Conservation (phyloP, 1,284 basidiomycete species). For the Rhodotorula mucilaginosa region DNA sequence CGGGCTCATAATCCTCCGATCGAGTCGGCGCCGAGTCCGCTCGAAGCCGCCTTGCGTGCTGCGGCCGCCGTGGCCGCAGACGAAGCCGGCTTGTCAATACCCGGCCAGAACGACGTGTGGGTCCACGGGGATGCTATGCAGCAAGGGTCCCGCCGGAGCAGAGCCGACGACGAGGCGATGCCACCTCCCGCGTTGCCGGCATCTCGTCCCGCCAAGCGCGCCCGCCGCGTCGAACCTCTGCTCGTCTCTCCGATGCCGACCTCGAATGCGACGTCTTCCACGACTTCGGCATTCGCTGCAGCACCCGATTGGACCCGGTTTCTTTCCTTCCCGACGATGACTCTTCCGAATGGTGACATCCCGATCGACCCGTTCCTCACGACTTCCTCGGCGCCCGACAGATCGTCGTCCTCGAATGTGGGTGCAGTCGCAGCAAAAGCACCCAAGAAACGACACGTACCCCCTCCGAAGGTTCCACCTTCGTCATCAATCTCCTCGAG, state of each 20-base stretch:
- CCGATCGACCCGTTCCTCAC: slow-evolving; percentile 5
- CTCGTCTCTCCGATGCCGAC: slow-evolving; percentile 16
- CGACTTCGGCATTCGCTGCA: neutral
- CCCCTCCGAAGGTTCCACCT: neutral
- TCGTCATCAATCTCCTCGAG: neutral
- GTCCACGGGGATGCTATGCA: no score
- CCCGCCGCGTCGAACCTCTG: slow-evolving; percentile 27
- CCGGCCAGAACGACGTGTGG: no score
- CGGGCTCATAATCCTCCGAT: no score
- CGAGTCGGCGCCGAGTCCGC: no score
- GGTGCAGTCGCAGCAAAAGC: neutral
- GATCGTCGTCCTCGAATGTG: neutral
- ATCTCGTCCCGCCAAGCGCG: slow-evolving; percentile 21
- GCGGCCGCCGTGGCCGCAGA: no score
- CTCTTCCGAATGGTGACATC: neutral
- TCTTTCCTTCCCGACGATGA: slow-evolving; percentile 3
- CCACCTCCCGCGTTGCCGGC: slow-evolving; percentile 22
- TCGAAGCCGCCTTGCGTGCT: no score
- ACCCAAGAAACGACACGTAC: neutral
- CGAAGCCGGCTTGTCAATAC: no score
- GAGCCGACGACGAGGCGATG: slow-evolving; percentile 16
- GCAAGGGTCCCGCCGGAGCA: neutral
- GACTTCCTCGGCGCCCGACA: neutral
- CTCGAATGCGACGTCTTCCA: neutral
- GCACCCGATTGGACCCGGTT: slow-evolving; percentile 3